Base-by-base conservation (phyloP, 805 yeast species). In the Ogataea salicorniae region DNA sequence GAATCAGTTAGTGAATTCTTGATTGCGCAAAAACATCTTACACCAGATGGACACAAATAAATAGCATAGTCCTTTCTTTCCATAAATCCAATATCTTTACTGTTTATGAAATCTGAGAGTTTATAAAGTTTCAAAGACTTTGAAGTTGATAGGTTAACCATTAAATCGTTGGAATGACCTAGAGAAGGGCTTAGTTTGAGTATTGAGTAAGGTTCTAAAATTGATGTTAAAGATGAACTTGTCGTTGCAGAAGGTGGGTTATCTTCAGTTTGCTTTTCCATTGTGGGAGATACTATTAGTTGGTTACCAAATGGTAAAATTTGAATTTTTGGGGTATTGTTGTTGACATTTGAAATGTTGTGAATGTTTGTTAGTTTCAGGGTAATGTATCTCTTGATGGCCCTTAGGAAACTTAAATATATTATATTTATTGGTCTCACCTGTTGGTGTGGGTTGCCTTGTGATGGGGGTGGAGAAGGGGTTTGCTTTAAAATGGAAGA, bases 1-100 rank as follows among this genome's bases (percentile, higher is more conserved):
- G 76, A 70, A 11, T 65, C 69, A 8, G 56, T 53, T 7, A 71
- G 51, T 15, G 70, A 62, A 8, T 58, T 54, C 3, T 69, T 66
- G 13, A 55, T 55, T 0, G 72, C 69, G 5, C 75, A 58, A 34
- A 70, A 69, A 36, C 75, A 75, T 41, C 82, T 64, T 13, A 78
- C 77, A 1, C 81, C 83, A 9, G 81, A 75, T 0, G 84, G 84
- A 16, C 76, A 77, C 31, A 80, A 50, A 51, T 79, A 78, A 2
- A 78, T 51, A 0, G 76, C 78, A 56, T 66, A 66, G 7, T 60
- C 60, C 18, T 54, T 53, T 46, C 68, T 61, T 42, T 59, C 45
- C 48, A 42, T 29, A 48, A 57, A 46, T 4, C 31, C 9, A 6
- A 4, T 26, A 47, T 58, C 29, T 46, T 55, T 39, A 3, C 26